These are phyloP conservation scores for Aspergillus diversus DNA, from an alignment of 495 filamentous ascomycete genomes.

Conservation along the genomic window DNA sequence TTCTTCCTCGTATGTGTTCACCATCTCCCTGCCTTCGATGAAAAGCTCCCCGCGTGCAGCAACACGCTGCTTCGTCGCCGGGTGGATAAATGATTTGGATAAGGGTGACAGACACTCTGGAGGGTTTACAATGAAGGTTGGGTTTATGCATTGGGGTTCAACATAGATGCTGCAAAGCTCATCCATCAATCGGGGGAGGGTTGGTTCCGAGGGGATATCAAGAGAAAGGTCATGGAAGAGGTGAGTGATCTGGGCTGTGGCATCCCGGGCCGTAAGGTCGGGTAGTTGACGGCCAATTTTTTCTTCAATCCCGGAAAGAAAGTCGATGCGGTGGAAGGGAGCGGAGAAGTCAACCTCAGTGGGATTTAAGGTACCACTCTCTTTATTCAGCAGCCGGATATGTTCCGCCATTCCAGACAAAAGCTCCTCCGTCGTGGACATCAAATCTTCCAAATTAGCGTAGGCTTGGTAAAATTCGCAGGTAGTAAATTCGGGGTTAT, in stretches of 20 bases:
- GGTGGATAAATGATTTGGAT: slow-evolving; percentile 76
- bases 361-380: slow-evolving; percentile 48
- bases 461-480: slow-evolving; percentile 96
- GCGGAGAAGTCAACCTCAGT: slow-evolving; percentile 60
- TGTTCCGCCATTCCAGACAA: slow-evolving; percentile 60
- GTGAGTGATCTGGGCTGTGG: slow-evolving; percentile 55
- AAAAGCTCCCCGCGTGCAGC: slow-evolving; percentile 90
- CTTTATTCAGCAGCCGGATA: slow-evolving; percentile 51
- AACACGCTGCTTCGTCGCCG: slow-evolving; percentile 64
- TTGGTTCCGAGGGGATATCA: slow-evolving; percentile 54
- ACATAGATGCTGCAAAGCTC: slow-evolving; percentile 75
- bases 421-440: slow-evolving; percentile 70
- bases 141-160: slow-evolving; percentile 67
- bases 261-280: slow-evolving; percentile 59
- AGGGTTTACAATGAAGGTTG: slow-evolving; percentile 91
- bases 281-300: slow-evolving; percentile 68
- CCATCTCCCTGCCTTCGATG: slow-evolving; percentile 74
- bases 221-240: slow-evolving; percentile 62
- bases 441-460: slow-evolving; percentile 75
- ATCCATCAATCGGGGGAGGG: slow-evolving; percentile 83
- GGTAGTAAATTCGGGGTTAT: slow-evolving; percentile 96
- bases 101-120: slow-evolving; percentile 91
- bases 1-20: slow-evolving; percentile 98
- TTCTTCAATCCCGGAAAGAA: slow-evolving; percentile 77
- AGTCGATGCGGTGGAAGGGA: slow-evolving; percentile 71